Conservation (phyloP, 1,284 basidiomycete species). For the Cystobasidium slooffiae region DNA sequence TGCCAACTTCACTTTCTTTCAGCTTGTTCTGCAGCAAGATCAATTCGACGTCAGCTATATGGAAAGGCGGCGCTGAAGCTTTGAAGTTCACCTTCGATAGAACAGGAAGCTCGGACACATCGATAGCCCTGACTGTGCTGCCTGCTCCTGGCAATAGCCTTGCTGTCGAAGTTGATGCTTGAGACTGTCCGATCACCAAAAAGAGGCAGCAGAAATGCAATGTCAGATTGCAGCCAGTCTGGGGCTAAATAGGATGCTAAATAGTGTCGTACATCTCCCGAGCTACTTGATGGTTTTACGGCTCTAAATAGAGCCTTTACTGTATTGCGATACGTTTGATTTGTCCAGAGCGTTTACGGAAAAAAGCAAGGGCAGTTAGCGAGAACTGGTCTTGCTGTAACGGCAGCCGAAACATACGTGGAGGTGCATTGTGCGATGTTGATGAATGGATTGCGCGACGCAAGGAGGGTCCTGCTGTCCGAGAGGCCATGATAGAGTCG, state of each 20-base stretch:
- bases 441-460: constrained; percentile 18
- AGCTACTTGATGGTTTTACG: background rate
- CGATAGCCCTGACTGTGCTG: constrained; percentile 1
- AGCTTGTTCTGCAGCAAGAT: background rate
- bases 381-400: background rate
- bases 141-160: constrained; percentile 11
- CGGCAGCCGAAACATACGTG: background rate
- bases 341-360: background rate
- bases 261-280: background rate
- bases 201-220: background rate
- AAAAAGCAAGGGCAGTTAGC: constrained; percentile 8
- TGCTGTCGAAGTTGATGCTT: constrained; percentile 13
- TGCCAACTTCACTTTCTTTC: constrained; percentile 23
- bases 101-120: constrained; percentile 27
- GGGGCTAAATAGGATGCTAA: background rate
- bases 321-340: background rate
- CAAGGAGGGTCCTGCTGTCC: constrained; percentile 6
- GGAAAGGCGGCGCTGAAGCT: background rate
- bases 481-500: constrained; percentile 7
- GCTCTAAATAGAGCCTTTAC: background rate
- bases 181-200: background rate
- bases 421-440: background rate
- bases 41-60: no score
- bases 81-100: constrained; percentile 10
- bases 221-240: background rate